These are phyloP conservation scores for Trypanosoma melophagium DNA, from an alignment of 208 protist species.

Conservation along the genomic window DNA sequence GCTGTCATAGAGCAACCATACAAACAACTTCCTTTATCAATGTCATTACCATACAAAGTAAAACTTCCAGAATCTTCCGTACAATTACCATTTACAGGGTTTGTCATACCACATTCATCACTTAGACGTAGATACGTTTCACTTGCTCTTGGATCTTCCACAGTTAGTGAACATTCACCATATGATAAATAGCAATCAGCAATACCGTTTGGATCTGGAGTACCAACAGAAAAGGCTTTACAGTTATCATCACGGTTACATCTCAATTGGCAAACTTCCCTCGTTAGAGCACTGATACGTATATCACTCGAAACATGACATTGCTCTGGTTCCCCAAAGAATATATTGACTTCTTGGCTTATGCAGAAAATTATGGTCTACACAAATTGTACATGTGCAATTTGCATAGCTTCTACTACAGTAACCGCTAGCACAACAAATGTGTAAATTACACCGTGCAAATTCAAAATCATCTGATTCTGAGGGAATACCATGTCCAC, in stretches of 20 bases:
- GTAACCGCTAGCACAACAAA: conserved; percentile 11
- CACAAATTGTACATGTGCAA: conserved; percentile 12
- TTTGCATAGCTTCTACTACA: conserved; percentile 14
- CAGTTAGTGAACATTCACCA: conserved; percentile 4
- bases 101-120: conserved; percentile 6
- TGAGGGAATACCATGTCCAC: conserved; percentile 6
- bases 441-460: conserved; percentile 13
- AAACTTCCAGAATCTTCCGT: not conserved
- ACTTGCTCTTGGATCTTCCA: conserved; percentile 4
- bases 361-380: conserved; percentile 13
- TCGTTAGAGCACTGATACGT: not conserved
- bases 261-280: conserved; percentile 10
- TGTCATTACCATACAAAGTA: conserved; percentile 12
- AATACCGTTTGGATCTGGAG: not conserved
- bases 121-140: conserved; percentile 11
- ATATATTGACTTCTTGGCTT: conserved; percentile 13
- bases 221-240: conserved; percentile 5
- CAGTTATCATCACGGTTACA: conserved; percentile 12
- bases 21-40: conserved; percentile 6
- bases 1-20: conserved; percentile 9
- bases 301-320: conserved; percentile 3
- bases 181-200: conserved; percentile 12
- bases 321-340: conserved; percentile 8
- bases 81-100: not conserved
- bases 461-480: conserved; percentile 8